phyloP scores from a whole-genome alignment of 169 alveolate species.

The Eimeria brunetti region DNA sequence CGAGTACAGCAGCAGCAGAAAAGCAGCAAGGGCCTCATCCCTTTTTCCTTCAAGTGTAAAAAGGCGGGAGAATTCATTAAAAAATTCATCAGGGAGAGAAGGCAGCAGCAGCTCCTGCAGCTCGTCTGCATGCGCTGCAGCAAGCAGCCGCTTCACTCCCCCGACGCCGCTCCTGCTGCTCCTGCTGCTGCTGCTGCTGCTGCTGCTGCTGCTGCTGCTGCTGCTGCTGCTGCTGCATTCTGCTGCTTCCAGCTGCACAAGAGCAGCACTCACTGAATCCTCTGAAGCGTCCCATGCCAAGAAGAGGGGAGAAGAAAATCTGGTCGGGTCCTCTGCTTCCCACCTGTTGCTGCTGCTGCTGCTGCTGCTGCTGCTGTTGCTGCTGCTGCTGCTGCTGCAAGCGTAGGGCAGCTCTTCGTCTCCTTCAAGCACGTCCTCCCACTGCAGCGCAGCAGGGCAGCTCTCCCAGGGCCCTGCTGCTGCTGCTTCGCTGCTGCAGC shows the following conservation, averaged over 20 bases:
- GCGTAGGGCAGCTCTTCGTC: constrained; percentile 3
- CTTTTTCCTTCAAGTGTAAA: constrained; percentile 20
- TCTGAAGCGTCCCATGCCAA: constrained; percentile 5
- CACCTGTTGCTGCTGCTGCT: background rate
- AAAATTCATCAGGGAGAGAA: constrained; percentile 48
- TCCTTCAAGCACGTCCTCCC: constrained; percentile 57
- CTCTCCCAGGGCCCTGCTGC: constrained; percentile 25
- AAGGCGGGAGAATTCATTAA: constrained; percentile 45
- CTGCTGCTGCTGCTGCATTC: constrained; percentile 32
- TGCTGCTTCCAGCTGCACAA: constrained; percentile 31
- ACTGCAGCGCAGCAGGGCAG: constrained; percentile 41
- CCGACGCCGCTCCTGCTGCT: background rate
- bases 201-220: background rate
- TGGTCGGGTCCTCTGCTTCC: constrained; percentile 17
- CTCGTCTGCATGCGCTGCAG: constrained; percentile 37
- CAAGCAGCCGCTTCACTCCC: background rate
- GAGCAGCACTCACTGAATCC: constrained; percentile 17
- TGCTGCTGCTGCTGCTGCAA: background rate
- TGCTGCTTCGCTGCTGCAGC: constrained; percentile 3
- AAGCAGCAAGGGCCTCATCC: constrained; percentile 1
- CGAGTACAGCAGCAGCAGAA: constrained; percentile 21
- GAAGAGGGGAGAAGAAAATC: background rate
- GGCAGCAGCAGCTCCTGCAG: constrained; percentile 53
- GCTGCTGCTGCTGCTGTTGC: background rate
- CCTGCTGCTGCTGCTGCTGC: constrained; percentile 1